phyloP scores from a whole-genome alignment of 495 filamentous ascomycete genomes.

The Tuber magnatum region DNA sequence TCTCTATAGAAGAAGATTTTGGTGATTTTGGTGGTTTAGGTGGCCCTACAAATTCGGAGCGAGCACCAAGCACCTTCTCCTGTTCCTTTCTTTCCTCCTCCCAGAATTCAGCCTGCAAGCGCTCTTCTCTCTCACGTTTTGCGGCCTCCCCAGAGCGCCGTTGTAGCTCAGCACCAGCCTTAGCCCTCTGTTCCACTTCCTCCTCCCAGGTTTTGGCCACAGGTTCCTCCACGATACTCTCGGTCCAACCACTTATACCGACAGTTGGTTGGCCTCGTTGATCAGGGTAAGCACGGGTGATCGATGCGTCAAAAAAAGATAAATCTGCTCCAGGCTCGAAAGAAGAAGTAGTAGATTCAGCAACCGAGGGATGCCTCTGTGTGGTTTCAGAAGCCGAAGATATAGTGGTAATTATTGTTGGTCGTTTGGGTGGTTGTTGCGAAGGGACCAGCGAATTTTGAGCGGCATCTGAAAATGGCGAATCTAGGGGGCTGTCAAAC shows the following conservation, averaged over 20 bases:
- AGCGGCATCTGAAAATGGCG: not conserved
- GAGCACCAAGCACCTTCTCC: constrained; percentile 10
- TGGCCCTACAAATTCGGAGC: constrained; percentile 7
- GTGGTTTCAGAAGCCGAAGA: constrained; percentile 8
- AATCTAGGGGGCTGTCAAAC: constrained; percentile 27
- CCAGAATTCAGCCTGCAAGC: constrained; percentile 36
- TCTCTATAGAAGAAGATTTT: not conserved
- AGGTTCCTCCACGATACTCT: constrained; percentile 26
- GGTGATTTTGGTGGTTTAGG: constrained; percentile 24
- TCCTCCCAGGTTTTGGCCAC: constrained; percentile 41
- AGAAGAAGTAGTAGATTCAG: constrained; percentile 25
- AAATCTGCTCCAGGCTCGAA: constrained; percentile 37
- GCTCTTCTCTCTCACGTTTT: constrained; percentile 28
- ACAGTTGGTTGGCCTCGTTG: constrained; percentile 17
- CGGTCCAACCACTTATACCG: constrained; percentile 33
- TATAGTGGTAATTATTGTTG: constrained; percentile 11
- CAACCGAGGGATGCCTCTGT: constrained; percentile 24
- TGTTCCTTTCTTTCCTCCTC: constrained; percentile 31
- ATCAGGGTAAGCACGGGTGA: constrained; percentile 28
- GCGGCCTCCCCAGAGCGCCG: constrained; percentile 34
- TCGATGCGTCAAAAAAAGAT: constrained; percentile 36
- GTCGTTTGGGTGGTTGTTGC: constrained; percentile 9
- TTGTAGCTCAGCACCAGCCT: constrained; percentile 36
- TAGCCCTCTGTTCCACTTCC: constrained; percentile 36
- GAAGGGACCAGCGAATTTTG: constrained; percentile 4